phyloP scores from a whole-genome alignment of 2,329 filamentous ascomycete genomes.

The Colletotrichum agaves region DNA sequence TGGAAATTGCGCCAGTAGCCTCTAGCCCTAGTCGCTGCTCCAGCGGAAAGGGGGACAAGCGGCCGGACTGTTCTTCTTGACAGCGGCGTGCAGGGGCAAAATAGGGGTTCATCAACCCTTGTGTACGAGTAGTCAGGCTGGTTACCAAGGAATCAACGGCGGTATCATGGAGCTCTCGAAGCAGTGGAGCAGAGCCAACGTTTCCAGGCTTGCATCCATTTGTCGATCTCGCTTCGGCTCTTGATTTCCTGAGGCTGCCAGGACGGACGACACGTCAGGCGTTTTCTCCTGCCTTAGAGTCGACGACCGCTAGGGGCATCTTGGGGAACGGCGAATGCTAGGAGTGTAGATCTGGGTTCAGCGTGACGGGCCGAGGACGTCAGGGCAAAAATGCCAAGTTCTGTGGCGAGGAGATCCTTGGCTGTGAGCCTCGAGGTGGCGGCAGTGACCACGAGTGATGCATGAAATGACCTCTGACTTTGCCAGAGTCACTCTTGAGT shows the following conservation, averaged over 20 bases:
- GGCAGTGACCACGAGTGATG: neutral
- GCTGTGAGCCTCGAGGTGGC: conserved; percentile 2
- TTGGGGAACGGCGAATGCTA: conserved; percentile 21
- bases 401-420: conserved; percentile 12
- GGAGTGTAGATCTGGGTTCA: conserved; percentile 33
- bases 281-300: conserved; percentile 12
- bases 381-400: conserved; percentile 19
- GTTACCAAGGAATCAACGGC: conserved; percentile 2
- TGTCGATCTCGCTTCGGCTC: conserved; percentile 30
- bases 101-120: conserved; percentile 34
- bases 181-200: conserved; percentile 29
- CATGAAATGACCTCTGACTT: conserved; percentile 15
- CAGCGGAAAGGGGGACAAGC: conserved; percentile 21
- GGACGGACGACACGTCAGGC: conserved; percentile 8
- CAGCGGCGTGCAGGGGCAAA: conserved; percentile 16
- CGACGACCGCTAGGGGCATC: conserved; percentile 23
- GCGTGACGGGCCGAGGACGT: conserved; percentile 33
- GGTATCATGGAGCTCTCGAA: conserved; percentile 33
- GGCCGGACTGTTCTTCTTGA: neutral
- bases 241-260: conserved; percentile 1
- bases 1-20: conserved; percentile 24
- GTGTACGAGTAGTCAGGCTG: neutral
- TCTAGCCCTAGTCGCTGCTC: conserved; percentile 9
- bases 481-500: conserved; percentile 4
- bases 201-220: conserved; percentile 21